Evolutionary conservation across 202 grass and related monocot species (phyloP), one percentile per base, ranked within the genome.

Genomic region (Hordeum pubiflorum): DNA sequence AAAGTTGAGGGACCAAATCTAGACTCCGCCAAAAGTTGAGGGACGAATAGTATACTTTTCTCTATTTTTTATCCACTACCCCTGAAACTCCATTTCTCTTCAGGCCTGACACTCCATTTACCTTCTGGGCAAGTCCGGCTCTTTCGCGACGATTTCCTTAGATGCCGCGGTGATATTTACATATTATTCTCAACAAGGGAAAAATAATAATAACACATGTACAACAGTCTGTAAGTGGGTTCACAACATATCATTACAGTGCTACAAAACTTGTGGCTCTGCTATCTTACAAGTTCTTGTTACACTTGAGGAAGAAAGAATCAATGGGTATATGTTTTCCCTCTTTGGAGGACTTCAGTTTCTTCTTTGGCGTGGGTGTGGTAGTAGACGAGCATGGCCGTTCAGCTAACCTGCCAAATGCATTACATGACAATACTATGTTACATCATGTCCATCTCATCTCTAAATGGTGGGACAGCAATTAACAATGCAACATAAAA

Each of bases 311-410:
- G 57, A 98, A 98, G 71, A 94, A 98, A 33, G 86, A 86, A 63
- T 97, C 92, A 57, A 97, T 94, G 18, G 95, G 92, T 70, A 94
- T 89, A 40, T 91, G 89, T 50, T 89, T 94, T 68, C 77, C 95
- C 66, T 89, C 80, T 70, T 68, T 90, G 33, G 92, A 86, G 56
- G 79, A 46, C 76, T 93, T 98, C 14, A 75, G 74, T 78, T 89
- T 98, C 74, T 97, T 97, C 72, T 82, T 81, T 6, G 75, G 71
- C 27, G 63, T 92, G 24, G 78, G 64, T 76, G 84, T 79, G 18
- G 23, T 36, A 31, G 79, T 72, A 22, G 41, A 34, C 20, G 74
- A 79, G 11, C n/a, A 77, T 38, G 76, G 56, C 43, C 74, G 86
- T 36, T 83, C 74, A 14, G 71, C 56, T 7, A 83, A 73, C 87